These are phyloP conservation scores for Sutorius australiensis DNA, from an alignment of 768 basidiomycete genomes.

Conservation along the genomic window DNA sequence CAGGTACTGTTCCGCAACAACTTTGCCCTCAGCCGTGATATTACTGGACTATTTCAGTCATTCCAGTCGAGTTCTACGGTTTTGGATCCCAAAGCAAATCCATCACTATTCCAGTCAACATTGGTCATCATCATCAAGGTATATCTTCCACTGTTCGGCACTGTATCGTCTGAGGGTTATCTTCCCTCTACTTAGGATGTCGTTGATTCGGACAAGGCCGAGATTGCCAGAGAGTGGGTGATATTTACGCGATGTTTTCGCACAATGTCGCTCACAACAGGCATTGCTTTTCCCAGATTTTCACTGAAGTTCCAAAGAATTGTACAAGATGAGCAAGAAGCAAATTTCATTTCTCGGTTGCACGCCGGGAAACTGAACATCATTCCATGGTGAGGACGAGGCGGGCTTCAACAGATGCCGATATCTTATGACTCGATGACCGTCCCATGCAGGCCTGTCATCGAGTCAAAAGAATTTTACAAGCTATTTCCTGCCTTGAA, in stretches of 20 bases:
- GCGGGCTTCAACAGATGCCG: neutral
- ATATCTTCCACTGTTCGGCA: neutral
- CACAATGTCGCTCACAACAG: neutral
- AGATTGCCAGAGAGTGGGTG: slow-evolving; percentile 55
- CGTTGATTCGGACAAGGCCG: slow-evolving; percentile 54
- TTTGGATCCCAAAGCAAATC: slow-evolving; percentile 56
- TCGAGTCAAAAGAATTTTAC: slow-evolving; percentile 60
- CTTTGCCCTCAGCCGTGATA: slow-evolving; percentile 57
- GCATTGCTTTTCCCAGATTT: slow-evolving; percentile 36
- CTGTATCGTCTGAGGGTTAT: neutral
- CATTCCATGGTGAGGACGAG: slow-evolving; percentile 46
- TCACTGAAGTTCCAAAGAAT: slow-evolving; percentile 56
- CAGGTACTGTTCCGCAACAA: slow-evolving; percentile 66
- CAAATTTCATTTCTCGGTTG: slow-evolving; percentile 59
- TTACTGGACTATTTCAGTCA: slow-evolving; percentile 57
- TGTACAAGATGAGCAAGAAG: slow-evolving; percentile 56
- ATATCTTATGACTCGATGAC: neutral
- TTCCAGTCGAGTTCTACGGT: slow-evolving; percentile 58
- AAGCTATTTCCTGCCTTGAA: slow-evolving; percentile 48
- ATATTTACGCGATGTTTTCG: neutral
- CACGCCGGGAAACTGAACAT: slow-evolving; percentile 55
- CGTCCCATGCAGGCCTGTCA: slow-evolving; percentile 42
- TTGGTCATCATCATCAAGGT: slow-evolving; percentile 65
- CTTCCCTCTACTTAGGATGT: slow-evolving; percentile 46
- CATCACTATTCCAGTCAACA: slow-evolving; percentile 54